Evolutionary conservation across 305 asterid species (phyloP), one percentile per base, ranked within the genome.

Genomic region (Fraxinus floribunda): DNA sequence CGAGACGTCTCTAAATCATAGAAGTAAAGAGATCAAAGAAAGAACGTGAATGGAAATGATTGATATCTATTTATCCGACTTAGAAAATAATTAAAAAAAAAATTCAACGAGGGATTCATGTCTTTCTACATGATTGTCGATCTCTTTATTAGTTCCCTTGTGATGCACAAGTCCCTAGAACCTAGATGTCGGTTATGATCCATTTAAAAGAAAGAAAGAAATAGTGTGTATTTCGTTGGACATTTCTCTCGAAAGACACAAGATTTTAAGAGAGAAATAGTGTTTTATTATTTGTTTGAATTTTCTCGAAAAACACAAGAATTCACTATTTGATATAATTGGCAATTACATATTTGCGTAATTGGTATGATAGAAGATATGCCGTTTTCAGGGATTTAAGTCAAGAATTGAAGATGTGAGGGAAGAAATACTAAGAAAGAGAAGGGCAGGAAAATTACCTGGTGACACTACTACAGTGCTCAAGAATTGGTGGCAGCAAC

Each of bases 401-500:
- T 93, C 97, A 29, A 90, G 86, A 88, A 93, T 93, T 76, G 97
- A 89, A 84, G 97, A 92, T 78, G 97, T 93, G 68, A 90, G 97
- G 64, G 97, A 93, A 87, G 97, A 93, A 86, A 93, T 93, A 71
- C 39, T 93, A 57, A 86, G 97, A 52, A 93, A 93, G 83, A 88
- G 97, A 86, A 90, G 97, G 85, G 97, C 97, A 4, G 97, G 97
- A 8, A 93, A 93, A 83, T 82, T 93, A 86, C 97, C 97, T 0
- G 95, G 97, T 70, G 97, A 93, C 86, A 92, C 97, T 4, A 93
- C 97, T n/a, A 84, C 91, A 39, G 93, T 91, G 77, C 88, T 93
- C 30, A 93, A 93, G 89, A 85, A 88, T 79, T 93, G 97, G 97
- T 93, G 97, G 97, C 95, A 92, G 80, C 92, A 92, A 82, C 97